phyloP scores from a whole-genome alignment of 768 basidiomycete genomes.

The Paxillus rubicundulus region DNA sequence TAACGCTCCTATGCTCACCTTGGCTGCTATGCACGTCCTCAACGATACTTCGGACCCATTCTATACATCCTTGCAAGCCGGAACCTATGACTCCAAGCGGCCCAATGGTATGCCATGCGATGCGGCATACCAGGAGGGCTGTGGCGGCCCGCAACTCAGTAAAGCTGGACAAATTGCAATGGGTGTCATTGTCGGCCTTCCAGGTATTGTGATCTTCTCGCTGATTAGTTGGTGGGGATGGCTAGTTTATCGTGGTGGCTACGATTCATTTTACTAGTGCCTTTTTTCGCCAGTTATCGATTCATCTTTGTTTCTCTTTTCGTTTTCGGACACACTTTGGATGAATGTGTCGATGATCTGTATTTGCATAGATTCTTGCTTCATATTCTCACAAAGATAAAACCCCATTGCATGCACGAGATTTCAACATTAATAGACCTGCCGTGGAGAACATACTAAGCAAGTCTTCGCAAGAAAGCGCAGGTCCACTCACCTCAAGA shows the following conservation, averaged over 20 bases:
- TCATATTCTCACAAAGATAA: not conserved
- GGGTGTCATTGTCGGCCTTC: slow-evolving; percentile 60
- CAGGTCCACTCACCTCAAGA: slow-evolving; percentile 58
- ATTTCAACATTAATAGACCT: slow-evolving; percentile 24
- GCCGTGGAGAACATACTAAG: not conserved
- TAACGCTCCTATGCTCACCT: slow-evolving; percentile 84
- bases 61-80: slow-evolving; percentile 68
- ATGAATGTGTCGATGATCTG: not conserved
- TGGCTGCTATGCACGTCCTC: slow-evolving; percentile 75
- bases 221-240: slow-evolving; percentile 37
- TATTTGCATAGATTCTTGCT: not conserved
- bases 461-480: not conserved
- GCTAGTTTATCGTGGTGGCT: slow-evolving; percentile 25
- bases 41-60: slow-evolving; percentile 71
- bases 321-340: not conserved
- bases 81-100: slow-evolving; percentile 57
- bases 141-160: slow-evolving; percentile 51
- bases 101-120: slow-evolving; percentile 80
- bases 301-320: not conserved
- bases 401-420: not conserved
- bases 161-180: slow-evolving; percentile 65
- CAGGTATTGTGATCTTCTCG: slow-evolving; percentile 56
- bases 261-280: slow-evolving; percentile 21
- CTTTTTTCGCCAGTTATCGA: not conserved
- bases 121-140: slow-evolving; percentile 56